Evolutionary conservation across 495 filamentous ascomycete species (phyloP), one percentile per base, ranked within the genome.

Genomic region (Neurospora sp.): DNA sequence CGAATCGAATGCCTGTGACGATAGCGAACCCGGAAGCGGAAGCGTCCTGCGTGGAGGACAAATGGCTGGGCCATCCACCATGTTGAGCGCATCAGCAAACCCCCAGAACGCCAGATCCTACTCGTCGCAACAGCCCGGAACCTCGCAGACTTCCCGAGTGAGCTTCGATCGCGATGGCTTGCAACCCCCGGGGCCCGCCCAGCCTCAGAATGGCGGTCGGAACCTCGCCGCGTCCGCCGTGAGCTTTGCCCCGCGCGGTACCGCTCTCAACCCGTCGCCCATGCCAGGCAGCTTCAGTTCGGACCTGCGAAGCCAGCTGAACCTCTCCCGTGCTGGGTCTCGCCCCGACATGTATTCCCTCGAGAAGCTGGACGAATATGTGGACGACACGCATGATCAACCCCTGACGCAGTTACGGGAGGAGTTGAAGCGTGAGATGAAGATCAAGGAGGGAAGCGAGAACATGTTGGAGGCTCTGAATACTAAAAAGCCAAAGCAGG

Each of bases 371-470:
- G 89, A 88, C 72, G 89, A 89, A 72, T 90, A 91, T 40, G 88
- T 90, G 53, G 87, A 87, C 37, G 77, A 85, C 2, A 78, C 82
- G 8, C 87, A 87, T 5, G 95, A 98, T 80, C 89, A 93, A 80
- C 89, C 89, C 18, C 87, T 96, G 75, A 87, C 88, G 37, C 83
- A 88, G 53, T 85, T 96, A 73, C 88, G 90, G 72, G 93, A 97
- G 77, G 88, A 89, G 78, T 90, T 99, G 72, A 94, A 92, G 69
- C 94, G 94, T 77, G 96, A 98, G 80, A 90, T 92, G 82, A 98
- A 98, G 85, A 98, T 98, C 78, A 98, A 97, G 82, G 90, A 93
- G 73, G 96, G 96, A 35, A 97, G 94, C 70, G 96, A 99, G 85
- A 99, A 99, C 79, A 89, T 98, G 87, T 82, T 99, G 70, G 96